Evolutionary conservation across 2,329 filamentous ascomycete genomes (phyloP).

Genomic region (Paecilomyces niveus): DNA sequence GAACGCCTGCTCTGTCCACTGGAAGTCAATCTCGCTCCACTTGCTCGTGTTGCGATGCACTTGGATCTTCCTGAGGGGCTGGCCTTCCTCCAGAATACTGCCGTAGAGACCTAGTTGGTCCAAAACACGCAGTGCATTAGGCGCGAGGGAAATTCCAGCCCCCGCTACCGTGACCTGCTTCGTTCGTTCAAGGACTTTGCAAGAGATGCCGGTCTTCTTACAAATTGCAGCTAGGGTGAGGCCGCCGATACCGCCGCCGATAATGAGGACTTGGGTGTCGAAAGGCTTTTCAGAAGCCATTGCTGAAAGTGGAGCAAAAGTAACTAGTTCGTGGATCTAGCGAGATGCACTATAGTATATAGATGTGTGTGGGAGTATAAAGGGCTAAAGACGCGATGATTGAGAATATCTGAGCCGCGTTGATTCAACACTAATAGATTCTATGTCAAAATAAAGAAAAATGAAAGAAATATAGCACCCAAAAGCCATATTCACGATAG

Average conservation of each 20-base stretch:
- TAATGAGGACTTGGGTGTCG: background rate
- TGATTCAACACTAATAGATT: background rate
- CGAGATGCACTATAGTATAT: background rate
- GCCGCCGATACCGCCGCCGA: background rate
- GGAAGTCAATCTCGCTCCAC: background rate
- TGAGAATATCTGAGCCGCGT: background rate
- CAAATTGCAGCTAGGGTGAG: background rate
- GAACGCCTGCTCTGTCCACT: background rate
- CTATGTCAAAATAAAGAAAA: background rate
- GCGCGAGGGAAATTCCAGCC: background rate
- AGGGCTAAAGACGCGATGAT: background rate
- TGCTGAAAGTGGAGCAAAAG: background rate
- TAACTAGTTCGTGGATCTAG: background rate
- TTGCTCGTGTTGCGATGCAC: background rate
- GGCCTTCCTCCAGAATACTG: background rate
- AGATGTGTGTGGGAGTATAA: background rate
- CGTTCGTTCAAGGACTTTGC: background rate
- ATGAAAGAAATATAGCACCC: background rate
- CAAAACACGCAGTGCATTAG: background rate
- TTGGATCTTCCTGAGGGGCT: background rate
- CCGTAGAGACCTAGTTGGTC: background rate
- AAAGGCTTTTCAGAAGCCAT: background rate
- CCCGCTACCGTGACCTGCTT: background rate
- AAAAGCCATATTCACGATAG: background rate
- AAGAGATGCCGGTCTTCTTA: background rate